Base-by-base conservation (phyloP, 768 basidiomycete species). In the Tubosaeta sp. region DNA sequence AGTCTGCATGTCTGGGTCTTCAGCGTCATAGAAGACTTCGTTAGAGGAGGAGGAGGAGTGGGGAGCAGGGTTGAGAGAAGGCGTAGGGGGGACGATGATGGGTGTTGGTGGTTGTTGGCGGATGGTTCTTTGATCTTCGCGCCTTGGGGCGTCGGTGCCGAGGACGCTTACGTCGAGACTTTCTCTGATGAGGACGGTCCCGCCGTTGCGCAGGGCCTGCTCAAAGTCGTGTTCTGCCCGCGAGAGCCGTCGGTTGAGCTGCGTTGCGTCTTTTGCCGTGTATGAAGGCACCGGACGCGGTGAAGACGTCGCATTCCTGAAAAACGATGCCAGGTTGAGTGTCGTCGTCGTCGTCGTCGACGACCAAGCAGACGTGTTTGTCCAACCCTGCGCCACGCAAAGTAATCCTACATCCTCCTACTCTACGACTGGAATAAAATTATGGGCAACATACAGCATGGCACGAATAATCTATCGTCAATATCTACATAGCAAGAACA, bases 191-290 rank as follows among this genome's bases (percentile, higher is more conserved):
- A 78, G 59, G 14, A 90, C 78, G 3, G 90, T 93, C 21, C 80
- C 84, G 36, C 81, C 81, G 11, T 73, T 73, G 52, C 73, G 76
- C 57, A 93, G 67, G 12, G 84, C 89, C 60, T 83, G 81, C 70
- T 92, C 90, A 59, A 93, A 93, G 65, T 90, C 87, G 63, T 86
- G 73, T 70, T 90, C 87, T 29, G 83, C 81, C 35, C 87, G 80
- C 38, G 90, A 90, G 40, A 77, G 66, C 27, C 87, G 79, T 49
- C 82, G 79, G 48, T 72, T 73, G 29, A 62, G 60, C 44, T 63
- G 64, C 47, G 63, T 69, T 18, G 65, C 63, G 69, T 84, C 81
- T 46, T 72, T 73, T 11, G 69, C 52, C 5, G 78, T 72, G 55
- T 77, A 83, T 5, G 80, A 66, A 40, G 76, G 74, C 38, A 69